Evolutionary conservation across 2,329 filamentous ascomycete species (phyloP), one percentile per base, ranked within the genome.

Genomic region (Fusarium zealandicum): DNA sequence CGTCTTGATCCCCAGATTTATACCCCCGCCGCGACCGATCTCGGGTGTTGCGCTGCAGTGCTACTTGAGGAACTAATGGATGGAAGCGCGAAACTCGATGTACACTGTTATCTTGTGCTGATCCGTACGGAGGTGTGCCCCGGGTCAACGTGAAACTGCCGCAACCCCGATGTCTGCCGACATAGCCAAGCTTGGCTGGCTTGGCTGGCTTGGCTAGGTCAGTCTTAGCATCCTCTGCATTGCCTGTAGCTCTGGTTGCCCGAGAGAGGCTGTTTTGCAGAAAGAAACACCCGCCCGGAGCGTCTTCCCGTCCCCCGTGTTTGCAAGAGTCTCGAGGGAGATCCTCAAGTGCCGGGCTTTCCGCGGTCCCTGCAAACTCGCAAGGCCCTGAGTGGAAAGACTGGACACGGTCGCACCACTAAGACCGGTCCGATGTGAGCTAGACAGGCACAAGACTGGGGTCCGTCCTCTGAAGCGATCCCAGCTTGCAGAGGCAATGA

Each of bases 311-410:
- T n/a, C n/a, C n/a, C n/a, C n/a, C n/a, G n/a, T n/a, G n/a, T n/a
- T n/a, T n/a, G n/a, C n/a, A n/a, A n/a, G n/a, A n/a, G n/a, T n/a
- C n/a, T n/a, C n/a, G n/a, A n/a, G n/a, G n/a, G n/a, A n/a, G n/a
- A n/a, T n/a, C n/a, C n/a, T n/a, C n/a, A n/a, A n/a, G 14, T 61
- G 58, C 58, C 58, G 58, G 51, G 46, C 55, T 59, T 54, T 38
- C 58, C 58, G 53, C 27, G 27, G 27, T 35, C 53, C 53, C 20
- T 56, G 56, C 37, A 16, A 39, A 7, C 4, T 31, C 44, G 18
- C 47, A 47, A 20, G 31, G 28, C 41, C 32, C n/a, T n/a, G 27
- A 36, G 31, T 31, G 31, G 20, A 12, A 13, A 28, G 32, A 22
- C 13, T 35, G 38, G 16, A 30, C 17, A 31, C 20, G 16, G 36